Evolutionary conservation across 2,329 filamentous ascomycete genomes (phyloP), one percentile per base, ranked within the genome.

Genomic region (Neurospora sp.): DNA sequence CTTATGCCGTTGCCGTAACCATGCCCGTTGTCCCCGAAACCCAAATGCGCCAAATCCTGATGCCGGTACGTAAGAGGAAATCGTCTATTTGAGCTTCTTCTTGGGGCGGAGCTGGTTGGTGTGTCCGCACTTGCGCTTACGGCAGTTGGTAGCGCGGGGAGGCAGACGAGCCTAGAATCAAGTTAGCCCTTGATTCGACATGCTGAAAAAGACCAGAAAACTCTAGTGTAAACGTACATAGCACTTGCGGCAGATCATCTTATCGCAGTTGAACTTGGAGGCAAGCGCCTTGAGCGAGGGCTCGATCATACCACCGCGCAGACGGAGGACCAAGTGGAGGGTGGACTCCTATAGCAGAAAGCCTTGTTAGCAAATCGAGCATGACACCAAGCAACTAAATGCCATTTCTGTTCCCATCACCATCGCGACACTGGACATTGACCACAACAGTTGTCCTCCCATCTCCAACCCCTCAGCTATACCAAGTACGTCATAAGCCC

Each of bases 171-270:
- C 88, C 86, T 89, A 71, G 66, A 71, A 68, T 7, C 8, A 23
- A 11, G 70, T 73, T 38, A 73, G 72, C 38, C 15, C 1, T 17
- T 17, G 15, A 66, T 66, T 36, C 7, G 1, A 38, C 33, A 9
- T 43, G 4, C 11, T 5, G 1, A 5, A 13, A 13, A 38, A 52
- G 38, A 6, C 8, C 58, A 33, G 67, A 33, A 19, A 15, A 11
- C 62, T 39, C 39, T 38, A 62, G 68, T 17, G 67, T 71, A 66
- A 71, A 90, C 91, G 79, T 90, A 96, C 93, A 86, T 98, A 98
- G 92, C 96, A 99, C 92, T 99, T 98, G 89, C 96, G 95, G 93
- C 96, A 98, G 86, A 98, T 97, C 91, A 95, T 95, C 91, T 97
- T 97, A 78, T 98, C 96, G 92, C 95, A 98, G 91, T 99, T 98